These are phyloP conservation scores for Epipyxis sp. DNA, from an alignment of 108 stramenopile genomes.

Conservation along the genomic window DNA sequence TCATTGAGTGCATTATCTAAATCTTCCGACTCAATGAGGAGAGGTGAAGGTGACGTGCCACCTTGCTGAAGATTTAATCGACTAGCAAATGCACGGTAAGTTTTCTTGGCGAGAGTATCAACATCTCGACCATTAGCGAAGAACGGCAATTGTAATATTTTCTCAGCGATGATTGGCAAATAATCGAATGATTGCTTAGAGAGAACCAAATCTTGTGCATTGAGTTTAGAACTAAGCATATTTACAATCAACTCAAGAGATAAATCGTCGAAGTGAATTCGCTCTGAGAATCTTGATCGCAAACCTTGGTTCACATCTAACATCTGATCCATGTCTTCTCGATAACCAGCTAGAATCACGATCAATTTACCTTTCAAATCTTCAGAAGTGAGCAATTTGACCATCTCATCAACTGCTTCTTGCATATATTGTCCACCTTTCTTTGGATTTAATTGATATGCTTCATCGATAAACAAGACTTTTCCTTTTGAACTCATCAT, in stretches of 20 bases:
- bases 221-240: too few relatives aligned
- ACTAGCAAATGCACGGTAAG: too few relatives aligned
- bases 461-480: slow-evolving; percentile 51
- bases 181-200: too few relatives aligned
- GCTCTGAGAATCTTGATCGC: slow-evolving; percentile 39
- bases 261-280: slow-evolving; percentile 43
- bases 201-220: too few relatives aligned
- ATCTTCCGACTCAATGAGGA: background rate
- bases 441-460: slow-evolving; percentile 43
- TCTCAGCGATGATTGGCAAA: background rate
- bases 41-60: background rate
- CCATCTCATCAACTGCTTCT: slow-evolving; percentile 48
- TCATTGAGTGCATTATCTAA: background rate
- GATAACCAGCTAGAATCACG: slow-evolving; percentile 48
- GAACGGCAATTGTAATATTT: background rate
- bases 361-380: slow-evolving; percentile 46
- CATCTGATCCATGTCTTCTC: slow-evolving; percentile 40
- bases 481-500: slow-evolving; percentile 40
- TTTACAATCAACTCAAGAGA: slow-evolving; percentile 4
- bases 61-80: too few relatives aligned
- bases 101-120: background rate
- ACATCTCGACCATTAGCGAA: slow-evolving; percentile 20
- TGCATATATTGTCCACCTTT: slow-evolving; percentile 40
- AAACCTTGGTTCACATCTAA: slow-evolving; percentile 44
- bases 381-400: slow-evolving; percentile 41